phyloP scores from a whole-genome alignment of 1,284 basidiomycete species.

The Kalmanozyma brasiliensis region DNA sequence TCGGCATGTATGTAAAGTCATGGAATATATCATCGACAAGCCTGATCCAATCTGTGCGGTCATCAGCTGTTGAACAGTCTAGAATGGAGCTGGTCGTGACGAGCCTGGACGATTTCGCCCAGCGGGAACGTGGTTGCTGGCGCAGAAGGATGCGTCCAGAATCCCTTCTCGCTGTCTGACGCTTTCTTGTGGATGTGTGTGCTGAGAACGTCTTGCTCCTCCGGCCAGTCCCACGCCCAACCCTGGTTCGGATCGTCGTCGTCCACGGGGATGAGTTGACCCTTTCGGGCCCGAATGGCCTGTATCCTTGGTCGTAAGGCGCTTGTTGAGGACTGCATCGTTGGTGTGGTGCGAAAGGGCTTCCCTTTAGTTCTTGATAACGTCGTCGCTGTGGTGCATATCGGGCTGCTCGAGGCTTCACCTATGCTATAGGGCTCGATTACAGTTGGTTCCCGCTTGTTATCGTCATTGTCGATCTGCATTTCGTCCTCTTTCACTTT shows the following conservation, averaged over 20 bases:
- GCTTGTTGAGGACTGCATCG: conserved; percentile 5
- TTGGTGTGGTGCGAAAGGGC: conserved; percentile 15
- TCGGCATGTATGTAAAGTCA: conserved; percentile 6
- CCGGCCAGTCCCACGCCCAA: conserved; percentile 65
- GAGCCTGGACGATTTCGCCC: conserved; percentile 87
- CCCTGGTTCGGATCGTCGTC: conserved; percentile 44
- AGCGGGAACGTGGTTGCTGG: conserved; percentile 94
- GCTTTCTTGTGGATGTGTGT: neutral
- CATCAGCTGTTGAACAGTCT: conserved; percentile 83
- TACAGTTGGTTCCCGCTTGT: neutral
- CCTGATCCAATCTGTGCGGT: neutral
- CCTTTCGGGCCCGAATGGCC: conserved; percentile 21
- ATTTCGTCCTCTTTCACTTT: conserved; percentile 2
- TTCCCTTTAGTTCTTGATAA: conserved; percentile 1
- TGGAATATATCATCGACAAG: conserved; percentile 1
- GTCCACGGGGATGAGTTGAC: conserved; percentile 21
- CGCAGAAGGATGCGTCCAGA: conserved; percentile 22
- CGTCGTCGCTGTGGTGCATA: neutral
- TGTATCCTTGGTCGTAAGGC: conserved; percentile 9
- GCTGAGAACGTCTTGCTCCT: conserved; percentile 54
- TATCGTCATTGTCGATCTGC: conserved; percentile 1
- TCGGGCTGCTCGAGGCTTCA: neutral
- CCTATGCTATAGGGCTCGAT: conserved; percentile 8
- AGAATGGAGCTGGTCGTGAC: conserved; percentile 94
- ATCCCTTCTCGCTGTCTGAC: conserved; percentile 43